Conservation (phyloP, 2,329 filamentous ascomycete species). For the Sclerotinia nivalis region DNA sequence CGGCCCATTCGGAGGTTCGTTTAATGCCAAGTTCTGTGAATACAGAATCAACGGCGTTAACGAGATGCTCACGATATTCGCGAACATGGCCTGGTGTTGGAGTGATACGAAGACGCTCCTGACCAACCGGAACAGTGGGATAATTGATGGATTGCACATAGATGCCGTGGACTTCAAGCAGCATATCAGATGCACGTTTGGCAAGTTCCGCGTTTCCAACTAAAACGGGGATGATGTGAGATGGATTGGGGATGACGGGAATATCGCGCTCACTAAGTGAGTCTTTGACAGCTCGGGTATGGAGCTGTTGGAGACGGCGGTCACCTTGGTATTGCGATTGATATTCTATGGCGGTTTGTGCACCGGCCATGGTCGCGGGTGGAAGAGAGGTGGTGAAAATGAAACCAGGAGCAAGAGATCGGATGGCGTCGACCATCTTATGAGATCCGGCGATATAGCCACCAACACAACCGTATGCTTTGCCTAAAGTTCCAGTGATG, state of each 20-base stretch:
- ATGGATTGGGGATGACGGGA: constrained; percentile 96
- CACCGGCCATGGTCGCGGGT: constrained; percentile 95
- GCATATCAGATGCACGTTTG: constrained; percentile 87
- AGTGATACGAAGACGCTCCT: constrained; percentile 93
- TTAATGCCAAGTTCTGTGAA: constrained; percentile 89
- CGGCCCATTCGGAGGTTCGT: constrained; percentile 89
- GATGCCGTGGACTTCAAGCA: constrained; percentile 86
- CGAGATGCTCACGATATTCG: constrained; percentile 81
- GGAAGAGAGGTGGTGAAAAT: constrained; percentile 98
- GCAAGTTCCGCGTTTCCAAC: constrained; percentile 93
- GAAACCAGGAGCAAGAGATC: constrained; percentile 93
- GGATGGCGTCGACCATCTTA: constrained; percentile 86
- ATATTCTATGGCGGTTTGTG: constrained; percentile 88
- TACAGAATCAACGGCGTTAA: constrained; percentile 80
- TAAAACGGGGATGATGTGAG: constrained; percentile 90
- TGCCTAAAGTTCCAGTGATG: constrained; percentile 94
- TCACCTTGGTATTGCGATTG: constrained; percentile 85
- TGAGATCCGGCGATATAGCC: constrained; percentile 93
- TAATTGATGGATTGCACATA: constrained; percentile 99
- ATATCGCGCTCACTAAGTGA: constrained; percentile 78
- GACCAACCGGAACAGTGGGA: constrained; percentile 95
- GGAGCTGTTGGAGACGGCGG: constrained; percentile 88
- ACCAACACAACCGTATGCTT: constrained; percentile 96
- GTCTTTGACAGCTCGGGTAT: constrained; percentile 92
- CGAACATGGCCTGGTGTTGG: constrained; percentile 90